These are phyloP conservation scores for Urostyla sp. DNA, from an alignment of 73 alveolate genomes.

Conservation along the genomic window DNA sequence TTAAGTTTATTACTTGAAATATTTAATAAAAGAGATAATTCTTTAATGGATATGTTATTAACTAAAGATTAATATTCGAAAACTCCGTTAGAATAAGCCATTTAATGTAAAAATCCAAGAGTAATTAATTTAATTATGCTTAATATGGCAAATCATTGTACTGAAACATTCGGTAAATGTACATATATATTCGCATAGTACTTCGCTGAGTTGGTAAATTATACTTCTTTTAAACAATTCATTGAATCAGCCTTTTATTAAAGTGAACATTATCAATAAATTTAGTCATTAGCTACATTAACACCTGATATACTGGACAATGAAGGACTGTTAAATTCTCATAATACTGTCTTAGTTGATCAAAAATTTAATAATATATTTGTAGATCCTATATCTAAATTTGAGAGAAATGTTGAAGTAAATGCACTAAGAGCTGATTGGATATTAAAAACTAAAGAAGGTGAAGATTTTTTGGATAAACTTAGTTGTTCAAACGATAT, in stretches of 20 bases:
- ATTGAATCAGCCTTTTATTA: constrained; percentile 4
- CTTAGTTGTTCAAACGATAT: constrained; percentile 8
- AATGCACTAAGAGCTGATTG: constrained; percentile 44
- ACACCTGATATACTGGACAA: background rate
- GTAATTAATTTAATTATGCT: background rate
- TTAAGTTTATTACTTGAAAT: background rate
- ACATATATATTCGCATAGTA: background rate
- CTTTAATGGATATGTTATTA: background rate
- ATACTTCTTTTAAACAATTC: background rate
- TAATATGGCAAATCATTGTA: background rate
- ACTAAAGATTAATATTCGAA: background rate
- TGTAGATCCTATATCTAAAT: background rate
- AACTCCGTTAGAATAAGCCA: background rate
- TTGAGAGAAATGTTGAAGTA: constrained; percentile 20
- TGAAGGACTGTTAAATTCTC: background rate
- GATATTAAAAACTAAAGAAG: constrained; percentile 2
- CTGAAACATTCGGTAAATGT: constrained; percentile 5
- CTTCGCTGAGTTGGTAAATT: background rate
- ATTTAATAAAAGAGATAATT: background rate
- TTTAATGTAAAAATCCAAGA: background rate
- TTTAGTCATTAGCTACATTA: background rate
- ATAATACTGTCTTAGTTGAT: background rate
- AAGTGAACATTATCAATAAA: background rate
- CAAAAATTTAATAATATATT: constrained; percentile 13
- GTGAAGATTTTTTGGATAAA: background rate